Evolutionary conservation across 1,139 yeast species (phyloP).

Genomic region (Protomyces gravidus): DNA sequence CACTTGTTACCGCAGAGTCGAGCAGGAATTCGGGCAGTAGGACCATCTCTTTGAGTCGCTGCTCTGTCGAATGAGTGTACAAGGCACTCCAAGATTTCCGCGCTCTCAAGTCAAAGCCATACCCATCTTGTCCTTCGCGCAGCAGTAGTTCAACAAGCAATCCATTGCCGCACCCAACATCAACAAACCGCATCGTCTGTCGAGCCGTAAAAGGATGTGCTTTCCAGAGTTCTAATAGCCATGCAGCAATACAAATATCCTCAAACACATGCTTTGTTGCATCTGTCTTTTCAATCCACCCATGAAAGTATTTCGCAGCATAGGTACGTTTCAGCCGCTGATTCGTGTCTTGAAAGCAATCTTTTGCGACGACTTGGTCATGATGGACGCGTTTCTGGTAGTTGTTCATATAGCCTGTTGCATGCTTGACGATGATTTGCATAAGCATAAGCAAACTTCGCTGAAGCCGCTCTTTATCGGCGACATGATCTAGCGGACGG

Average conservation of each 20-base stretch:
- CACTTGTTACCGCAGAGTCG: not conserved
- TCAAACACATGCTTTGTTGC: conserved; percentile 95
- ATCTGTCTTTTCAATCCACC: conserved; percentile 90
- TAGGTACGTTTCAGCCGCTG: conserved; percentile 75
- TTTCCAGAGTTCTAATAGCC: conserved; percentile 82
- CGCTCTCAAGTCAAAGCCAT: conserved; percentile 84
- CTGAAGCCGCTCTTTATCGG: conserved; percentile 49
- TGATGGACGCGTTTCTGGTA: conserved; percentile 85
- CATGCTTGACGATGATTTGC: conserved; percentile 77
- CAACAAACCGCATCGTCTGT: conserved; percentile 63
- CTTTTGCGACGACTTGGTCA: conserved; percentile 78
- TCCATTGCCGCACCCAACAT: conserved; percentile 95
- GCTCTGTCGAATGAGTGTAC: conserved; percentile 61
- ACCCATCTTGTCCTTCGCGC: conserved; percentile 75
- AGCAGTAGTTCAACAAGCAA: conserved; percentile 68
- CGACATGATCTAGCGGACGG: conserved; percentile 26
- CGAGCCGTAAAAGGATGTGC: conserved; percentile 47
- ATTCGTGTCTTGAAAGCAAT: conserved; percentile 76
- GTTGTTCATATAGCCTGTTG: conserved; percentile 75
- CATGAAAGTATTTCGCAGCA: conserved; percentile 67
- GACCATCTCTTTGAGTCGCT: conserved; percentile 63
- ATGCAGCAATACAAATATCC: conserved; percentile 93
- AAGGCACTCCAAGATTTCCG: conserved; percentile 75
- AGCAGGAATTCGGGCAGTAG: conserved; percentile 60
- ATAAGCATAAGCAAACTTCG: conserved; percentile 77